Evolutionary conservation across 106 monocot genomes (phyloP).

Genomic region (Xerophyta viscosa): DNA sequence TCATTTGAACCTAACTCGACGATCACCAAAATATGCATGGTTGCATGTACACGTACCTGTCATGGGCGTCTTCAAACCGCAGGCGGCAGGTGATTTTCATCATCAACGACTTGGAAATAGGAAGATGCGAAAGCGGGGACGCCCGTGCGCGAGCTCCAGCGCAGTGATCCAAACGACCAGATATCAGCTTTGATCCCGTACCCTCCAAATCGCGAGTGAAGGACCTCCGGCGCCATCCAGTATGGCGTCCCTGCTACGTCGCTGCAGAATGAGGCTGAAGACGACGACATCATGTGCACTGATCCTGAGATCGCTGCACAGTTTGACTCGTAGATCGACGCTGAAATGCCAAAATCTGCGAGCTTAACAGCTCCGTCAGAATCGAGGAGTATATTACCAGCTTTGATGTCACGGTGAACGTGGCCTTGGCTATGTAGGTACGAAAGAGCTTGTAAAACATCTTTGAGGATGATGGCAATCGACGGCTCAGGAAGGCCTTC

Average conservation of each 20-base stretch:
- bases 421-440: conserved; percentile 68
- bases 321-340: conserved; percentile 58
- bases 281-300: conserved; percentile 8
- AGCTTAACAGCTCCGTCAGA: conserved; percentile 61
- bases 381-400: conserved; percentile 71
- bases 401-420: conserved; percentile 69
- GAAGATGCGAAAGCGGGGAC: conserved; percentile 70
- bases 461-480: conserved; percentile 46
- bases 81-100: conserved; percentile 52
- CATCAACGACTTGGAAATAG: conserved; percentile 57
- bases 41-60: background rate
- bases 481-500: conserved; percentile 49
- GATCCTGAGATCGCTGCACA: conserved; percentile 7
- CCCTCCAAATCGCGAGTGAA: conserved; percentile 67
- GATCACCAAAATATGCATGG: background rate
- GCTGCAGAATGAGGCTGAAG: conserved; percentile 27
- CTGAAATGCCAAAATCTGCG: conserved; percentile 75
- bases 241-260: conserved; percentile 69
- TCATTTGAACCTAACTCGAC: background rate
- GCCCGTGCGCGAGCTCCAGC: conserved; percentile 64
- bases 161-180: conserved; percentile 91
- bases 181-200: conserved; percentile 79
- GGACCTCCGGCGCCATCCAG: conserved; percentile 91
- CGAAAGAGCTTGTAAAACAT: conserved; percentile 40
- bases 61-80: conserved; percentile 33